Percentiles rank a stretch among this genome's conserved stretches.
phyloP scores from a whole-genome alignment of 139 green algal genomes.

The Picochlorum sp. region DNA sequence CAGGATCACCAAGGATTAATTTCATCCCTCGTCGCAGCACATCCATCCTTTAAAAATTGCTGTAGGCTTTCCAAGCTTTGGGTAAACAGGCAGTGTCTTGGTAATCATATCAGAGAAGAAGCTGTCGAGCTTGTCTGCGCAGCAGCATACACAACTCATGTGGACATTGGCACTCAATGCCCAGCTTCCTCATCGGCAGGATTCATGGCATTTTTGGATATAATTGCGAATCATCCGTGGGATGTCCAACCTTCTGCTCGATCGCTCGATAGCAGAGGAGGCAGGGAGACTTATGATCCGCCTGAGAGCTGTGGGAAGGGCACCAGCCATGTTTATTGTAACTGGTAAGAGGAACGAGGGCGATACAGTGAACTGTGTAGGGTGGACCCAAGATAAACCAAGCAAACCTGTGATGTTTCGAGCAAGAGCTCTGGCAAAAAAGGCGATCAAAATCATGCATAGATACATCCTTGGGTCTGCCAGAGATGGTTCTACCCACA shows the following conservation, averaged over 20 bases:
- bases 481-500: background rate
- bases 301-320: background rate
- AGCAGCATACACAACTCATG: slow-evolving; percentile 32
- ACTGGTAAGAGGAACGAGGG: slow-evolving; percentile 19
- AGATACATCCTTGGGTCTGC: slow-evolving; percentile 4
- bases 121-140: slow-evolving; percentile 62
- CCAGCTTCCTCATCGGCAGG: slow-evolving; percentile 31
- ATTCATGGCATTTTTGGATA: slow-evolving; percentile 61
- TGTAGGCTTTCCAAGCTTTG: slow-evolving; percentile 53
- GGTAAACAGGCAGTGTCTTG: slow-evolving; percentile 45
- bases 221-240: slow-evolving; percentile 59
- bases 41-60: slow-evolving; percentile 45
- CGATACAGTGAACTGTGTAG: slow-evolving; percentile 20
- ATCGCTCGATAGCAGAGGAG: slow-evolving; percentile 33
- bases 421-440: slow-evolving; percentile 20
- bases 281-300: slow-evolving; percentile 1
- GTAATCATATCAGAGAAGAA: slow-evolving; percentile 44
- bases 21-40: slow-evolving; percentile 21
- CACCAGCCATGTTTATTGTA: slow-evolving; percentile 42
- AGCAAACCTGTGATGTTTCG: slow-evolving; percentile 16
- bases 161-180: background rate
- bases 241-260: slow-evolving; percentile 47
- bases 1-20: slow-evolving; percentile 59
- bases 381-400: slow-evolving; percentile 21
- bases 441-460: slow-evolving; percentile 8